Conservation (phyloP, 2,329 filamentous ascomycete genomes). For the Huntiella omanensis region DNA sequence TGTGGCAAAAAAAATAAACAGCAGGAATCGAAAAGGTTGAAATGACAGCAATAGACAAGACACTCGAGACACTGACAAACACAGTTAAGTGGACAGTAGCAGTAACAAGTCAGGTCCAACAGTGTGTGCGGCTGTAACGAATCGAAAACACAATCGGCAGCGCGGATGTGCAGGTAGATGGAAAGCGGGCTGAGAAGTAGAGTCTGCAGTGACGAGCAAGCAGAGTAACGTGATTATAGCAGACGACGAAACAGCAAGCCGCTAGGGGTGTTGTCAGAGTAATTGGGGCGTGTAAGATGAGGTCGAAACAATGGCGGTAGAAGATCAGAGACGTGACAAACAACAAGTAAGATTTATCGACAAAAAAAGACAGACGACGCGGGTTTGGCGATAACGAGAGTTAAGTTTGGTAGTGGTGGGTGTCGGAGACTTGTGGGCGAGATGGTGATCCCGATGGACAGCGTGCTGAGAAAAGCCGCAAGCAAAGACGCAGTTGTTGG, state of each 20-base stretch:
- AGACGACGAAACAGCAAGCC: not conserved
- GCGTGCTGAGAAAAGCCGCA: constrained; percentile 5
- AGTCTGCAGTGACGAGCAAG: not conserved
- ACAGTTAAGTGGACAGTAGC: constrained; percentile 4
- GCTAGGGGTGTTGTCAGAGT: not conserved
- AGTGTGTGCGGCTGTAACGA: constrained; percentile 6
- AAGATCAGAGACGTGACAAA: not conserved
- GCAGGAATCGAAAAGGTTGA: not conserved
- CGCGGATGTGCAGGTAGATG: not conserved
- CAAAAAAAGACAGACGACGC: too few relatives aligned
- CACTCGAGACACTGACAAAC: not conserved
- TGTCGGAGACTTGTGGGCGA: constrained; percentile 1
- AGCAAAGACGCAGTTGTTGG: constrained; percentile 1
- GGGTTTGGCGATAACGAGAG: too few relatives aligned
- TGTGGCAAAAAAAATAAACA: constrained; percentile 6
- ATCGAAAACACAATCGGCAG: constrained; percentile 7
- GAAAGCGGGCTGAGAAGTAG: not conserved
- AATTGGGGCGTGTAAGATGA: not conserved
- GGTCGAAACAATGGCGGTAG: not conserved
- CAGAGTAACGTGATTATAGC: not conserved
- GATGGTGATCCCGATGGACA: constrained; percentile 4
- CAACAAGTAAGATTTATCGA: too few relatives aligned
- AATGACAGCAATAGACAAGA: not conserved
- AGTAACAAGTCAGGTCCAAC: not conserved
- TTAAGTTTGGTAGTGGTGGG: not conserved